These are phyloP conservation scores for Candida verbasci DNA, from an alignment of 805 yeast genomes.

Conservation along the genomic window DNA sequence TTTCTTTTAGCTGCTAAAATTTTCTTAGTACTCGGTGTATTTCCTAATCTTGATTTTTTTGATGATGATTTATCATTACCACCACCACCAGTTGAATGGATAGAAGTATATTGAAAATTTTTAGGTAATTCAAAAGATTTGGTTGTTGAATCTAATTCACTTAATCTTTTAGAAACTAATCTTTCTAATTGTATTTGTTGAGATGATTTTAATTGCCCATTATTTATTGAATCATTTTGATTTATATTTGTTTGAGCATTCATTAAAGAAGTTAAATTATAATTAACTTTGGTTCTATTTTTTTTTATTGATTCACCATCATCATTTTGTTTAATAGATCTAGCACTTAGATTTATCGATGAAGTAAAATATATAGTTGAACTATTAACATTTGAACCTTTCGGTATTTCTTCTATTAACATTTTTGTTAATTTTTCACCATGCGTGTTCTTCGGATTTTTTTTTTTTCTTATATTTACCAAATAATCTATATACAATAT, in stretches of 20 bases:
- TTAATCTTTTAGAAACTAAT: constrained; percentile 30
- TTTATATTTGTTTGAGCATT: constrained; percentile 37
- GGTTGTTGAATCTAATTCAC: constrained; percentile 32
- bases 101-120: constrained; percentile 31
- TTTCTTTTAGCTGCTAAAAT: constrained; percentile 40
- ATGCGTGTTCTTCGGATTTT: too few species aligned
- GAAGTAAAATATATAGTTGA: constrained; percentile 39
- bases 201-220: constrained; percentile 37
- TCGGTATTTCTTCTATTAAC: constrained; percentile 43
- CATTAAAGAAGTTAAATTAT: constrained; percentile 39
- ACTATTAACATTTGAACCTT: constrained; percentile 21
- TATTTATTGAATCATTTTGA: constrained; percentile 16
- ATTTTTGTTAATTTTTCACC: constrained; percentile 16
- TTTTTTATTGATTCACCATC: constrained; percentile 17
- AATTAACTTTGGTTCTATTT: constrained; percentile 40
- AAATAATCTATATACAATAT: constrained; percentile 2
- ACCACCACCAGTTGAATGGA: constrained; percentile 18
- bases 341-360: constrained; percentile 37
- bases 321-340: constrained; percentile 19
- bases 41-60: constrained; percentile 29
- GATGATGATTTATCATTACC: constrained; percentile 17
- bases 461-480: neutral
- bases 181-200: constrained; percentile 41
- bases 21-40: constrained; percentile 40
- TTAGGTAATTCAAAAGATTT: constrained; percentile 39